Percentiles rank a stretch among this genome's conserved stretches.
Conservation (phyloP, 2,329 filamentous ascomycete genomes). For the Chaetomiaceae sp. region DNA sequence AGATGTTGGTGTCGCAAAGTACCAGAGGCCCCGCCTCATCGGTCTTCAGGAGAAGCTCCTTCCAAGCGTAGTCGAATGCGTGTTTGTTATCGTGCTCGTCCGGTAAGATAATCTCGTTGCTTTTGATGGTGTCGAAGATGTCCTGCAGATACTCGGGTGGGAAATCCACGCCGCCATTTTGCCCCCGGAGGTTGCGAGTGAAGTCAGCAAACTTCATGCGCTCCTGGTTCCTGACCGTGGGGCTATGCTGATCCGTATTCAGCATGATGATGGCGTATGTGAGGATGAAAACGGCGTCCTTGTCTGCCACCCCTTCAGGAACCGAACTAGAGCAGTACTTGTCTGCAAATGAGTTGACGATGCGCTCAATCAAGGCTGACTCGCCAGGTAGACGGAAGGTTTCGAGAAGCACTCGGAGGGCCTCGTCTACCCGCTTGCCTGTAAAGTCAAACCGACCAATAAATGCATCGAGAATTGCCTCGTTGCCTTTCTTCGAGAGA, state of each 20-base stretch:
- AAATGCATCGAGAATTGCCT: constrained; percentile 77
- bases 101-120: constrained; percentile 91
- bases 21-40: constrained; percentile 68
- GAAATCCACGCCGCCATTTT: constrained; percentile 84
- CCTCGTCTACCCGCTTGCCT: constrained; percentile 84
- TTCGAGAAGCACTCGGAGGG: constrained; percentile 78
- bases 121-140: constrained; percentile 88
- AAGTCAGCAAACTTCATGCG: constrained; percentile 86
- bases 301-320: constrained; percentile 72
- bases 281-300: constrained; percentile 83
- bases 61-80: constrained; percentile 97
- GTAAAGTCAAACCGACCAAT: constrained; percentile 84
- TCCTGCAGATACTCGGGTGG: constrained; percentile 73
- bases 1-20: constrained; percentile 86
- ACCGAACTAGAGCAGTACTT: constrained; percentile 71
- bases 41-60: constrained; percentile 83
- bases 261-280: constrained; percentile 97
- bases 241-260: constrained; percentile 95
- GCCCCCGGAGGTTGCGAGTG: constrained; percentile 80
- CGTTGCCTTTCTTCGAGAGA: constrained; percentile 85
- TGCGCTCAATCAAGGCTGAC: constrained; percentile 86
- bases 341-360: constrained; percentile 81
- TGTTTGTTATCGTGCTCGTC: constrained; percentile 97
- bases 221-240: constrained; percentile 71
- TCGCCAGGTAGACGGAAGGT: constrained; percentile 93